Base-by-base conservation (phyloP, 2,329 filamentous ascomycete species). In the Coccinonectria pachysandricola region DNA sequence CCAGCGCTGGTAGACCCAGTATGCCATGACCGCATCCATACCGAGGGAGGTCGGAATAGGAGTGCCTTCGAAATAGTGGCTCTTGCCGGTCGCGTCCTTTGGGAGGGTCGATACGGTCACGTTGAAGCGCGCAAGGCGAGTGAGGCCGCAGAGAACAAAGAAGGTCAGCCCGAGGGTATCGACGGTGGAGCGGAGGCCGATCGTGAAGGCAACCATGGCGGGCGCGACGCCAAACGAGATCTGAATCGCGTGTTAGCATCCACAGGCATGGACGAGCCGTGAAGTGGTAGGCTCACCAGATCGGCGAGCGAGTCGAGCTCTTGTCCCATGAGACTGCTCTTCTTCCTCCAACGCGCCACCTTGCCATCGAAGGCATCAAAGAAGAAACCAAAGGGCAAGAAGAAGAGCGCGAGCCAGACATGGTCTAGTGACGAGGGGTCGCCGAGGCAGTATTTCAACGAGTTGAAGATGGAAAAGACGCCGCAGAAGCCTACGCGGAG, bases 341-440 rank as follows among this genome's bases (percentile, higher is more conserved):
- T 98, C 61, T 85, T 80, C 53, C 91, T 76, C 91, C 91, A 96
- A 40, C 91, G 71, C 37, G 91, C 91, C 30, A 98, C 87, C 53
- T 87, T 91, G 50, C 91, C 91, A 56, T 98, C 91, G 69, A 96
- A 85, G 52, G 94, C 92, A 57, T 98, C 91, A 56, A 96, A 96
- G 64, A 96, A 95, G 8, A 96, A 65, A 5, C 86, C 87, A 33
- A 95, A 83, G 1, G 88, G 88, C 57, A 96, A 81, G 56, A 95
- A 84, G 4, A 65, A 73, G 24, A 98, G 73, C 2, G 91, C 87
- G 17, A 78, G 61, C 71, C 83, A 96, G 28, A 95, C 62, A 44
- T 85, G 79, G 27, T 64, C 64, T 43, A 74, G 64, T 28, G 79
- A 62, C 32, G 66, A 52, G 7, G 79, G 68, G 39, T 79, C 72